Base-by-base conservation (phyloP, 805 yeast species). In the Sporopachydermia lactativora region DNA sequence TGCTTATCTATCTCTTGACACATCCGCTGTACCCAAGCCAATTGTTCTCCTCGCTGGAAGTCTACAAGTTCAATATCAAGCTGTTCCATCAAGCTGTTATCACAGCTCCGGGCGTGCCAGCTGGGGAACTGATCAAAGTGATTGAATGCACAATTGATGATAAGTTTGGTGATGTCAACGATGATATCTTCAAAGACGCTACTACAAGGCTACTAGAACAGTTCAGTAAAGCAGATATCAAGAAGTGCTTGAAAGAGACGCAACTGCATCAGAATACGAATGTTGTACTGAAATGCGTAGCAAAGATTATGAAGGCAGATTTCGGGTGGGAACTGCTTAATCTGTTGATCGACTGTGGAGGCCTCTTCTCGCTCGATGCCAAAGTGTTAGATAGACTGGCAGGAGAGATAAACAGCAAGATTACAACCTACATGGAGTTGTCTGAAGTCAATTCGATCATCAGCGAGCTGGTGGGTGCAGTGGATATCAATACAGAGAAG, bases 11-110 rank as follows among this genome's bases (percentile, higher is more conserved):
- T 52, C 65, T 88, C 24, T 65, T 89, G 46, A 81, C 95, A 2
- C 95, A 89, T 61, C 96, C 96, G 14, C 61, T 84, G 15, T 86
- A 80, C 59, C 96, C 96, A 5, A 57, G 66, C 15, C 70, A 66
- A 44, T 65, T 83, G 5, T 58, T 61, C 3, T 76, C 75, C 1
- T 55, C 88, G 37, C 59, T 89, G 36, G 52, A 64, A 13, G 62
- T 60, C 34, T 61, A 84, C 18, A 66, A 68, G 37, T 59, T 69
- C 6, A 65, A 70, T 44, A 77, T 84, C 31, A 71, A 81, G 45
- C 65, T 86, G 43, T 68, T 80, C 56, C 75, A 85, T 59, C 95
- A 82, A 56, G 89, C 94, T 1, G 71, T 85, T 39, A 81, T 78
- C 11, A 77, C 92, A 1, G 81, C 92, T 45, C 78, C 82, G 4